Evolutionary conservation across 441 rosid genomes (phyloP).

Genomic region (Bruguiera hainesii): DNA sequence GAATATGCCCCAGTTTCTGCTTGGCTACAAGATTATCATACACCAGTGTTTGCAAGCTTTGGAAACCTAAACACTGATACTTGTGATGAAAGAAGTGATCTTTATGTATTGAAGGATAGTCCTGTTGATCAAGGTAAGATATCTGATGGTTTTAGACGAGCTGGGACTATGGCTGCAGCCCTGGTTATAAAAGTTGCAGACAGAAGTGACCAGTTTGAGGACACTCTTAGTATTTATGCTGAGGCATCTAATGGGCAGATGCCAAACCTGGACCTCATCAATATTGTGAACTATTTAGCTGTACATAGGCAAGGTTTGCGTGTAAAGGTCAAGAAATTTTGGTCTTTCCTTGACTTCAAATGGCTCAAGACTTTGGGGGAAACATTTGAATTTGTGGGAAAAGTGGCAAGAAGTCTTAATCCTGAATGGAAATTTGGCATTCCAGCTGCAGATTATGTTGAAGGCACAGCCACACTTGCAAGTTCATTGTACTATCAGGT

Average conservation of each 20-base stretch:
- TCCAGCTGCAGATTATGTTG: conserved; percentile 73
- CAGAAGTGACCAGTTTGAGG: conserved; percentile 50
- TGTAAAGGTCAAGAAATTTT: conserved; percentile 63
- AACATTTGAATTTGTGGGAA: conserved; percentile 58
- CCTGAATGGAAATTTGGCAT: conserved; percentile 77
- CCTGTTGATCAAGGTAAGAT: conserved; percentile 24
- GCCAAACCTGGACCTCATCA: conserved; percentile 95
- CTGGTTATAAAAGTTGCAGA: conserved; percentile 75
- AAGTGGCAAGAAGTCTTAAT: conserved; percentile 52
- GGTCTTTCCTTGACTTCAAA: conserved; percentile 51
- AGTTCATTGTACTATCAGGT: conserved; percentile 92
- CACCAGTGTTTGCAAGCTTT: conserved; percentile 50
- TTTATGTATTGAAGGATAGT: conserved; percentile 23
- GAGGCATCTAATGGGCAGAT: conserved; percentile 98
- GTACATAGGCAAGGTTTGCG: conserved; percentile 84
- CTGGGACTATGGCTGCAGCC: conserved; percentile 95
- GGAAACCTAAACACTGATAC: conserved; percentile 27
- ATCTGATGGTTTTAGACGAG: conserved; percentile 54
- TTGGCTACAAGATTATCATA: conserved; percentile 86
- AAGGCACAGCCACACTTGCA: conserved; percentile 84
- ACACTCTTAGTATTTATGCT: conserved; percentile 63
- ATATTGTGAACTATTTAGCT: conserved; percentile 81
- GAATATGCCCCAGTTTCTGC: conserved; percentile 76
- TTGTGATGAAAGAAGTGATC: conserved; percentile 25
- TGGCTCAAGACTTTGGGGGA: conserved; percentile 59